phyloP scores from a whole-genome alignment of 441 rosid species.

The Biscutella laevigata region DNA sequence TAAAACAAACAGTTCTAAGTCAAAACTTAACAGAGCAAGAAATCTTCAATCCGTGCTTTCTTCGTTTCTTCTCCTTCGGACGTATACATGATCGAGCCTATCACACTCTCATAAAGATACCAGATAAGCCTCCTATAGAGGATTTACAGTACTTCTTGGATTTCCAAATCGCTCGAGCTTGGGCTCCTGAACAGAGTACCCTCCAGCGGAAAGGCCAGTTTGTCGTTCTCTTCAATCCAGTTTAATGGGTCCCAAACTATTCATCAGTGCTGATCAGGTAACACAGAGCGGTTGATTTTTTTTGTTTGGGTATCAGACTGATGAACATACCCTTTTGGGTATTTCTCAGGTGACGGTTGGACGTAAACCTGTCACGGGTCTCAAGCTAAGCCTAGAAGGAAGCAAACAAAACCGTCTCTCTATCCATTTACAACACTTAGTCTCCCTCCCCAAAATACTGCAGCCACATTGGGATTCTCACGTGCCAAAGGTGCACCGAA shows the following conservation, averaged over 20 bases:
- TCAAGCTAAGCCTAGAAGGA: slow-evolving; percentile 61
- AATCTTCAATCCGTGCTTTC: no score
- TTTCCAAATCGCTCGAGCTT: slow-evolving; percentile 58
- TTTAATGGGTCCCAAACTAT: slow-evolving; percentile 80
- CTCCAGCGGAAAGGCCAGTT: slow-evolving; percentile 67
- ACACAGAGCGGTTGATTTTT: not conserved
- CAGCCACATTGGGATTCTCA: slow-evolving; percentile 80
- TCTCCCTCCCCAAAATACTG: slow-evolving; percentile 67
- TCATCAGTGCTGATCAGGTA: slow-evolving; percentile 73
- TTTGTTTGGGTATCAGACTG: not conserved
- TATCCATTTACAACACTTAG: slow-evolving; percentile 64
- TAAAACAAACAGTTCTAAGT: no score
- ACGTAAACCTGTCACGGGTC: slow-evolving; percentile 72
- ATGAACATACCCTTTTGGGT: slow-evolving; percentile 1
- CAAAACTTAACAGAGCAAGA: no score
- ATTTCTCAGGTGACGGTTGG: slow-evolving; percentile 65
- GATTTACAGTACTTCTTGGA: slow-evolving; percentile 72
- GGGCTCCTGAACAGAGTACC: slow-evolving; percentile 75
- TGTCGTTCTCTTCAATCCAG: slow-evolving; percentile 63
- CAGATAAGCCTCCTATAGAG: slow-evolving; percentile 77
- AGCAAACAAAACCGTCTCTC: slow-evolving; percentile 60
- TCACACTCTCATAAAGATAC: slow-evolving; percentile 4
- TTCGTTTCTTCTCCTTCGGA: no score
- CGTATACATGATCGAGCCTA: no score
- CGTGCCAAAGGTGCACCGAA: slow-evolving; percentile 71